Evolutionary conservation across 163 green algal genomes (phyloP), one percentile per base, ranked within the genome.

Genomic region (Scenedesmus sp.): DNA sequence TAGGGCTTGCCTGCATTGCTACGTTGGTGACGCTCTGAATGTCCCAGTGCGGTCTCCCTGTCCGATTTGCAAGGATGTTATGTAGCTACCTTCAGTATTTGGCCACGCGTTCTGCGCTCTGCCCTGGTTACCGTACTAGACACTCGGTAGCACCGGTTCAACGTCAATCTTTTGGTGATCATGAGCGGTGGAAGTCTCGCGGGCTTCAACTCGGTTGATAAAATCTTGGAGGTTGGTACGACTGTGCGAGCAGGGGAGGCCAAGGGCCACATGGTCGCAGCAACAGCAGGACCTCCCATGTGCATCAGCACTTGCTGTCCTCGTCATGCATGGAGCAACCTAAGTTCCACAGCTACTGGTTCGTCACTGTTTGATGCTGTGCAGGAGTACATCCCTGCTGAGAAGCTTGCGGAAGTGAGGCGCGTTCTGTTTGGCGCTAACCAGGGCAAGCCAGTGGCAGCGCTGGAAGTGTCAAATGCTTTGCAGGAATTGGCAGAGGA

Each of bases 401-500:
- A 96, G 18, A 93, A 98, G 93, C 92, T 99, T 30, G 73, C 51
- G 2, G 93, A 97, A 15, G 97, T 96, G 2, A 91, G 93, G 85
- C 93, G 96, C 15, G 95, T 99, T 30, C 89, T 99, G 61, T 95
- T 97, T 65, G 97, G 97, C 33, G 61, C 87, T 40, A 99, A 99
- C 87, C 65, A 91, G 22, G 97, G 97, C 7, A 70, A 87, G 33
- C 94, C 92, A 13, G 96, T 98, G 6, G 85, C 59, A 12, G 81
- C 86, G 18, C 33, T 95, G 26, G 37, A 92, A 42, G 53, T 94
- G 70, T 18, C 85, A 26, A 35, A 93, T 30, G 40, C 85, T 20
- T 42, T 44, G 13, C 53, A 59, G 3, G 35, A 70, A 18, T 1
- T 33, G 12, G 89, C 88, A 12, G 65, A 70, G 22, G 15, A 53